Conservation (phyloP, 345 rosid genomes). For the Atalantia buxifolia region DNA sequence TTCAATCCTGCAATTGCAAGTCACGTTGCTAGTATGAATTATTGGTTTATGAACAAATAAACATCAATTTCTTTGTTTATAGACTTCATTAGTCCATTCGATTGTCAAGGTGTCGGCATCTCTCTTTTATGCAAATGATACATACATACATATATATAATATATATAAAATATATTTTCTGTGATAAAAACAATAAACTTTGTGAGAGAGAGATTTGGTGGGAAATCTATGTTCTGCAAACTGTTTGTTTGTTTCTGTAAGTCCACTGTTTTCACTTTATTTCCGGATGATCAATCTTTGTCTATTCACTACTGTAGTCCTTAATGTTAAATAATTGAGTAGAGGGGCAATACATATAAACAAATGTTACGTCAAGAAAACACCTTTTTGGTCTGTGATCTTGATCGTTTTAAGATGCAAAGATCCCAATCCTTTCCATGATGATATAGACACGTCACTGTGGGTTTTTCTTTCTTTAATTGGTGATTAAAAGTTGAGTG, state of each 20-base stretch:
- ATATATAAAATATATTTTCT: too few species aligned
- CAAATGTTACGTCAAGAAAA: neutral
- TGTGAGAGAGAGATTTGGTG: neutral
- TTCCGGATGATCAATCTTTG: constrained; percentile 18
- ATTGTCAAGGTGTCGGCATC: neutral
- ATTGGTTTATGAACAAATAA: neutral
- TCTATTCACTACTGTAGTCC: constrained; percentile 26
- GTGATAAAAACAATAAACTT: constrained; percentile 1
- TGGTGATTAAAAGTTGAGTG: constrained; percentile 1
- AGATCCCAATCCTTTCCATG: neutral
- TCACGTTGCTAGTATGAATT: neutral
- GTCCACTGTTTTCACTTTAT: constrained; percentile 9
- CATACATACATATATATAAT: fast-evolving
- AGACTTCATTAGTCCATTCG: neutral
- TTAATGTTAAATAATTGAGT: constrained; percentile 24
- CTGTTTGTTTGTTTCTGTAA: neutral
- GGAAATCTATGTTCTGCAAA: constrained; percentile 23
- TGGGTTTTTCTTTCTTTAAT: neutral
- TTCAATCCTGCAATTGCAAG: neutral
- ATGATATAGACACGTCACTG: neutral
- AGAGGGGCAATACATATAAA: neutral
- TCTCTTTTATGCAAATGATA: neutral
- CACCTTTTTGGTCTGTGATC: constrained; percentile 13
- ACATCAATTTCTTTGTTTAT: neutral
- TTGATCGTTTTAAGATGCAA: constrained; percentile 6